Percentiles rank a stretch among this genome's conserved stretches.
These are phyloP conservation scores for Neurospora hispaniola DNA, from an alignment of 495 filamentous ascomycete species.

Conservation along the genomic window DNA sequence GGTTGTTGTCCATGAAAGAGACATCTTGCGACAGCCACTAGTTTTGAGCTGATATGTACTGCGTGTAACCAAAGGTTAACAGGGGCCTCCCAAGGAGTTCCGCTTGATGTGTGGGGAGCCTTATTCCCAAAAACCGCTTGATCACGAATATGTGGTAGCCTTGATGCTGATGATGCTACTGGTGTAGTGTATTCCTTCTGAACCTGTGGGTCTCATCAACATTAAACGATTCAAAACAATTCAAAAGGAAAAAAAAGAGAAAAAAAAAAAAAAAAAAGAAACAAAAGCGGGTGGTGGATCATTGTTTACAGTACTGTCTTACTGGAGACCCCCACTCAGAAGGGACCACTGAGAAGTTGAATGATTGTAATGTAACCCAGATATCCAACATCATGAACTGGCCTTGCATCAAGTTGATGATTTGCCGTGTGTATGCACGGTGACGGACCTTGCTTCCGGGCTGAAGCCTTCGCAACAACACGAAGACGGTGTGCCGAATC, in stretches of 20 bases:
- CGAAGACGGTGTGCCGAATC: not conserved
- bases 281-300: not conserved
- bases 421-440: not conserved
- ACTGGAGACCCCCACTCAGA: not conserved
- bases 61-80: too few relatives aligned
- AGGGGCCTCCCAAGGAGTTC: not conserved
- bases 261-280: not conserved
- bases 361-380: not conserved
- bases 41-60: not conserved
- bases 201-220: not conserved
- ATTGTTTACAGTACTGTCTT: not conserved
- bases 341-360: not conserved
- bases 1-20: not conserved
- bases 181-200: not conserved
- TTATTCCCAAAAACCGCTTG: not conserved
- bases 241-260: not conserved
- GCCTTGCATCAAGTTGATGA: not conserved
- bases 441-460: not conserved
- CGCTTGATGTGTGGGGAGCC: not conserved
- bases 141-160: not conserved
- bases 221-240: too few relatives aligned
- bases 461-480: not conserved
- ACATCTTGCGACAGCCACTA: not conserved
- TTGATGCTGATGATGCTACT: not conserved
- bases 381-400: not conserved